Base-by-base conservation (phyloP, 371 early-diverging fungal genomes). In the Actinomortierella ambigua region DNA sequence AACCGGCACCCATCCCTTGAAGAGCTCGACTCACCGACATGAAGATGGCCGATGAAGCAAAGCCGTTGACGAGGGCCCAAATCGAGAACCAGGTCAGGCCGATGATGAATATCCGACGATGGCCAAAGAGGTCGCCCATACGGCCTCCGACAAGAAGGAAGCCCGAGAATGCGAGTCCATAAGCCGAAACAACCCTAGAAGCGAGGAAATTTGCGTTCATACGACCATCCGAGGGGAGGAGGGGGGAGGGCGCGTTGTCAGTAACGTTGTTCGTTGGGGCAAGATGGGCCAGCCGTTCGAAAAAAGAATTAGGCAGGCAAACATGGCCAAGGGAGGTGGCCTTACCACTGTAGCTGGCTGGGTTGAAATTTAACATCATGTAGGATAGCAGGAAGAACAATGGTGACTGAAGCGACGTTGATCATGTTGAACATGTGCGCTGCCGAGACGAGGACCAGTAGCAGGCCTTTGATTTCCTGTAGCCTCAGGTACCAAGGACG, bases 1-100 rank as follows among this genome's bases (percentile, higher is more conserved):
- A 69, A 24, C 65, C 70, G 7, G 81, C 81, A 22, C 81, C 81
- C 13, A 56, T 57, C 14, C 81, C 81, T 54, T 81, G 81, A n/a
- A 81, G 55, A 9, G 79, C 79, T 15, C 81, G 80, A 26, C 66
- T 62, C 23, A 79, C 68, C 20, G 75, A 69, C 53, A 81, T 78
- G 34, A 71, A 57, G 47, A 60, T 69, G 2, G 81, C 68, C 0
- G 75, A 39, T 14, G 43, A 55, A 0, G 80, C 59, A 28, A 78
- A 61, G 17, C 68, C 76, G n/a, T 73, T 53, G 8, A 78, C 55
- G 8, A 78, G 68, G 1, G 81, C 70, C 54, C 78, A 81, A 13
- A 79, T 11, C 0, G 71, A 75, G 61, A 81, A 81, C 60, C 78
- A 54, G 24, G 59, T 52, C 23, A 77, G 53, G 1, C 81, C 81